These are phyloP conservation scores for Phtheirospermum japonicum DNA, from an alignment of 257 asterid genomes.

Conservation along the genomic window DNA sequence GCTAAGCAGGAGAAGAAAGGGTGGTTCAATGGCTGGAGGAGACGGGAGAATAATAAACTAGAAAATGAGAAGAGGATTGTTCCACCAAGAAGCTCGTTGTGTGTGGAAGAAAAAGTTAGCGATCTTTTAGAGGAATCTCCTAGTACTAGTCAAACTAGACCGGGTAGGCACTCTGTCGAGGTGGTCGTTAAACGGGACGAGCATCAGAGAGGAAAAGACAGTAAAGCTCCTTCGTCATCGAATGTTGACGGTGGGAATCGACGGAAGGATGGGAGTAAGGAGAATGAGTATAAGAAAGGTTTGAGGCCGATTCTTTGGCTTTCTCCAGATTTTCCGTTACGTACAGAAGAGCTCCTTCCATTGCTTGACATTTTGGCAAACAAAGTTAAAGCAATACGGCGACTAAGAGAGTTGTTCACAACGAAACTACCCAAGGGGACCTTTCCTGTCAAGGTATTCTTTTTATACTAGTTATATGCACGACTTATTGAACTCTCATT, in stretches of 20 bases:
- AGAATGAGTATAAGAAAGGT: slow-evolving; percentile 92
- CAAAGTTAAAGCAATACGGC: slow-evolving; percentile 88
- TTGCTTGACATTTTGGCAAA: slow-evolving; percentile 93
- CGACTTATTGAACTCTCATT: slow-evolving; percentile 14
- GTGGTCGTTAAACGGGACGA: slow-evolving; percentile 71
- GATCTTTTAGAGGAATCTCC: slow-evolving; percentile 70
- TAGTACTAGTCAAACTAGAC: slow-evolving; percentile 38
- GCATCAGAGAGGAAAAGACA: slow-evolving; percentile 54
- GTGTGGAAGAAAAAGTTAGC: slow-evolving; percentile 60
- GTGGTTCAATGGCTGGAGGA: slow-evolving; percentile 90
- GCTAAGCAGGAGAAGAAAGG: slow-evolving; percentile 72
- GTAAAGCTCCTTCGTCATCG: slow-evolving; percentile 59
- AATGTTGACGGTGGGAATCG: slow-evolving; percentile 50
- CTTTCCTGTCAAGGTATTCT: slow-evolving; percentile 86
- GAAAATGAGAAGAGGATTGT: slow-evolving; percentile 45
- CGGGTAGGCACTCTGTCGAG: slow-evolving; percentile 76
- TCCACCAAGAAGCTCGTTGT: slow-evolving; percentile 72
- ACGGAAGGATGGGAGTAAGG: slow-evolving; percentile 57
- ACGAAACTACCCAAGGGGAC: slow-evolving; percentile 90
- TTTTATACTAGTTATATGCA: slow-evolving; percentile 19
- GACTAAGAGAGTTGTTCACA: slow-evolving; percentile 81
- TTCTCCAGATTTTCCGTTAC: slow-evolving; percentile 81
- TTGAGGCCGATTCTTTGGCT: slow-evolving; percentile 98
- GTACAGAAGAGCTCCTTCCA: slow-evolving; percentile 85
- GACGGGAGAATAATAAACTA: slow-evolving; percentile 59